Evolutionary conservation across 2,329 filamentous ascomycete species (phyloP).

Genomic region (Cadophora gregata): DNA sequence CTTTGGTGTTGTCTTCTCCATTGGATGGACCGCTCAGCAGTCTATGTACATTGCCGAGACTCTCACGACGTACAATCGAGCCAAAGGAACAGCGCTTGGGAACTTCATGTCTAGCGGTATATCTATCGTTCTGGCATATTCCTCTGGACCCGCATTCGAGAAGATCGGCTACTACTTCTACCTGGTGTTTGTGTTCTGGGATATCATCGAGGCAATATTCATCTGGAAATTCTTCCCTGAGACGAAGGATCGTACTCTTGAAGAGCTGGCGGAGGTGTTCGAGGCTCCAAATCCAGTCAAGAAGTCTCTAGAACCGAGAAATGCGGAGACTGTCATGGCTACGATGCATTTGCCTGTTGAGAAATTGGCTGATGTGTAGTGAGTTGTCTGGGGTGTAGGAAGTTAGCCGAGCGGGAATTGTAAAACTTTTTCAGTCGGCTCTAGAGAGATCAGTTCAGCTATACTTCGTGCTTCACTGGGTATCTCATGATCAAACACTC

Average conservation of each 20-base stretch:
- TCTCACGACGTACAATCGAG: constrained; percentile 51
- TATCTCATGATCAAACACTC: neutral
- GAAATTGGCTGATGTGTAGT: constrained; percentile 10
- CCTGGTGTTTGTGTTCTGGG: constrained; percentile 43
- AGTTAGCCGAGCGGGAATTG: neutral
- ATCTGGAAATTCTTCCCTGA: constrained; percentile 59
- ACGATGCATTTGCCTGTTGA: constrained; percentile 11
- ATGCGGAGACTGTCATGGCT: constrained; percentile 50
- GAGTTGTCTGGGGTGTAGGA: neutral
- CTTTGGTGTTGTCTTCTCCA: constrained; percentile 57
- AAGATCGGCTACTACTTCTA: constrained; percentile 47
- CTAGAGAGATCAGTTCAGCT: neutral
- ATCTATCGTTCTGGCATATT: constrained; percentile 45
- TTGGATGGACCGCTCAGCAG: constrained; percentile 57
- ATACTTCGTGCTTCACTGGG: neutral
- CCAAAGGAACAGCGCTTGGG: constrained; percentile 49
- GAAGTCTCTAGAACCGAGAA: constrained; percentile 43
- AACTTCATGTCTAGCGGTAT: constrained; percentile 50
- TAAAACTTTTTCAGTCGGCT: neutral
- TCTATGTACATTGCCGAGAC: constrained; percentile 56
- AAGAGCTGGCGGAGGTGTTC: constrained; percentile 61
- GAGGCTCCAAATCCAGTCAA: constrained; percentile 53
- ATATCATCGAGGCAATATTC: constrained; percentile 46
- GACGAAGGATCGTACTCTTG: constrained; percentile 60
- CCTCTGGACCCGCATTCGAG: constrained; percentile 46